Base-by-base conservation (phyloP, 163 green algal genomes). In the Prototheca wickerhamii region DNA sequence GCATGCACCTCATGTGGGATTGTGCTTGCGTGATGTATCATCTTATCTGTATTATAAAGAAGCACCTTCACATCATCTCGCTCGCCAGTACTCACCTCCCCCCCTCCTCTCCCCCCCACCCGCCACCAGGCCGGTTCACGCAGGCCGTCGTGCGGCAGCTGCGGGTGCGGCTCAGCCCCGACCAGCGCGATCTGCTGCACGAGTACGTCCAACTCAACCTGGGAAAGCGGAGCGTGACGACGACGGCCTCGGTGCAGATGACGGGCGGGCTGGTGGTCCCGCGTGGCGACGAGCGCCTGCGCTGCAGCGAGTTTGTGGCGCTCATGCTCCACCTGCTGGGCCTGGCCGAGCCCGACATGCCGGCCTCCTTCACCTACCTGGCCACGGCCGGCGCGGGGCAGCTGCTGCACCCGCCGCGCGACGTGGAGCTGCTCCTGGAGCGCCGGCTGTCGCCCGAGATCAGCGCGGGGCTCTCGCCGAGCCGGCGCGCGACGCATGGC, bases 271-370 rank as follows among this genome's bases (percentile, higher is more conserved):
- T 56, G 18, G 49, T 57, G n/a, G n/a, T 57, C n/a, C 15, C 50
- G 15, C 18, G 12, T 28, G 23, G 18, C 50, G 23, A 12, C 23
- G 50, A 28, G 50, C 50, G 23, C n/a, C n/a, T 30, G 23, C 50
- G 15, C 12, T 61, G 55, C 31, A 50, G 31, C 31, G 55, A 61
- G 55, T 61, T 61, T 61, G 55, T 61, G 55, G 55, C 55, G 20
- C 32, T 40, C 20, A 61, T 61, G 55, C 55, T 61, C 17, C 55
- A 61, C 32, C 20, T 61, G 30, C 29, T 61, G 30, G 55, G 55
- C 20, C 55, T 61, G 29, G 55, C 34, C 15, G 31, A 61, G 31
- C 55, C 55, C 30, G 55, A 49, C 55, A 61, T 49, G 29, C 55
- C 55, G 31, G 29, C 23, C 4, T 35, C 32, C 21, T 61, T 49